A percentile compares a stretch with the other conserved stretches of the same genome.
phyloP scores from a whole-genome alignment of 1,139 yeast species.

The Yamadazyma blattariae region DNA sequence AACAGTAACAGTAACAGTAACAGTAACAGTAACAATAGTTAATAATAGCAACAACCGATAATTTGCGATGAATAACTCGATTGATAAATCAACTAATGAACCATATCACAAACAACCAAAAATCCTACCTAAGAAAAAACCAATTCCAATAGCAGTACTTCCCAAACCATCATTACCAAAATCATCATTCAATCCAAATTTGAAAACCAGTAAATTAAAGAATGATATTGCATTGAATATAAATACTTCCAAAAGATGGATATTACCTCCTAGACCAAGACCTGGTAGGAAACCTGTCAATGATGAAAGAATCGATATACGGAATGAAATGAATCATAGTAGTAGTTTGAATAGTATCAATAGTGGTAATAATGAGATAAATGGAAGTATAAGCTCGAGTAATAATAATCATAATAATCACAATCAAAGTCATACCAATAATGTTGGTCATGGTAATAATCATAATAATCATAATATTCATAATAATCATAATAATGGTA shows the following conservation, averaged over 20 bases:
- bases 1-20: no score
- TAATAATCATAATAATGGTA: not conserved
- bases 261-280: slow-evolving; percentile 62
- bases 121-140: slow-evolving; percentile 30
- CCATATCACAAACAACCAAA: slow-evolving; percentile 25
- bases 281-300: slow-evolving; percentile 52
- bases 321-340: not conserved
- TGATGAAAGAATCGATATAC: slow-evolving; percentile 1
- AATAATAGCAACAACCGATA: no score
- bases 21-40: no score
- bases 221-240: slow-evolving; percentile 23
- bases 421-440: not conserved
- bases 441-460: not conserved
- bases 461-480: no score
- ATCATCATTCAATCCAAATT: slow-evolving; percentile 12
- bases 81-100: slow-evolving; percentile 6
- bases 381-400: not conserved
- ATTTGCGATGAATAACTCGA: slow-evolving; percentile 6
- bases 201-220: slow-evolving; percentile 20
- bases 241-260: slow-evolving; percentile 60
- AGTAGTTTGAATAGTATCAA: not conserved
- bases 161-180: slow-evolving; percentile 21
- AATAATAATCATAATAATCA: not conserved
- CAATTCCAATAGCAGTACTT: slow-evolving; percentile 22
- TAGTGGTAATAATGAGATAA: no score